phyloP scores from a whole-genome alignment of 2,329 filamentous ascomycete species.

The Phaeomoniella chlamydospora region DNA sequence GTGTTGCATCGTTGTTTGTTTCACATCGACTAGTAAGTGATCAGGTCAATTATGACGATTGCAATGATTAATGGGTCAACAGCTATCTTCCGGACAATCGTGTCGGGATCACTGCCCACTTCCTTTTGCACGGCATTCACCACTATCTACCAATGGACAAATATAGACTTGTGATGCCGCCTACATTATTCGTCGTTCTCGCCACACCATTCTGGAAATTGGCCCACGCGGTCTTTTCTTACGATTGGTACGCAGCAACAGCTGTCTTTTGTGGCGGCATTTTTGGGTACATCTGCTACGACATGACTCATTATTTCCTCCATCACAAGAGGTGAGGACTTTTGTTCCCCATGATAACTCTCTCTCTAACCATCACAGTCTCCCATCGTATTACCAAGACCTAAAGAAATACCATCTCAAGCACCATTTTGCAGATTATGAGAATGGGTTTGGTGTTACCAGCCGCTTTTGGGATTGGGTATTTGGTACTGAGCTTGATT shows the following conservation, averaged over 20 bases:
- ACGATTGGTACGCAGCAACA: conserved; percentile 69
- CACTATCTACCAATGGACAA: conserved; percentile 99
- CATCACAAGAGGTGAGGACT: conserved; percentile 68
- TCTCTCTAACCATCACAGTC: conserved; percentile 24
- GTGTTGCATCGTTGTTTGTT: conserved; percentile 79
- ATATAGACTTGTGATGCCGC: conserved; percentile 93
- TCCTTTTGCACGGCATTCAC: conserved; percentile 90
- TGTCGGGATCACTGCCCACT: conserved; percentile 73
- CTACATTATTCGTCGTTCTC: conserved; percentile 68
- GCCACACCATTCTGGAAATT: conserved; percentile 87
- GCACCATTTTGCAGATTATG: conserved; percentile 95
- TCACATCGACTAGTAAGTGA: conserved; percentile 69
- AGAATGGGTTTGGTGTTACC: conserved; percentile 93
- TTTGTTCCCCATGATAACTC: neutral
- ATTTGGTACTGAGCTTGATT: conserved; percentile 72
- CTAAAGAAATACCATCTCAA: conserved; percentile 96
- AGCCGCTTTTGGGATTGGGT: conserved; percentile 90
- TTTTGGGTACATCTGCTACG: conserved; percentile 92
- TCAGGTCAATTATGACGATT: conserved; percentile 26
- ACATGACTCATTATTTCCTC: conserved; percentile 96
- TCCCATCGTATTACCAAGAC: conserved; percentile 76
- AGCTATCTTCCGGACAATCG: conserved; percentile 75
- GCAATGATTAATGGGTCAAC: conserved; percentile 27
- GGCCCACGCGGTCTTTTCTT: conserved; percentile 67
- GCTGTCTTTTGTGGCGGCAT: conserved; percentile 78